Percentiles rank a stretch among this genome's conserved stretches.
Evolutionary conservation across 1,284 basidiomycete species (phyloP).

Genomic region (Athelia psychrophila): DNA sequence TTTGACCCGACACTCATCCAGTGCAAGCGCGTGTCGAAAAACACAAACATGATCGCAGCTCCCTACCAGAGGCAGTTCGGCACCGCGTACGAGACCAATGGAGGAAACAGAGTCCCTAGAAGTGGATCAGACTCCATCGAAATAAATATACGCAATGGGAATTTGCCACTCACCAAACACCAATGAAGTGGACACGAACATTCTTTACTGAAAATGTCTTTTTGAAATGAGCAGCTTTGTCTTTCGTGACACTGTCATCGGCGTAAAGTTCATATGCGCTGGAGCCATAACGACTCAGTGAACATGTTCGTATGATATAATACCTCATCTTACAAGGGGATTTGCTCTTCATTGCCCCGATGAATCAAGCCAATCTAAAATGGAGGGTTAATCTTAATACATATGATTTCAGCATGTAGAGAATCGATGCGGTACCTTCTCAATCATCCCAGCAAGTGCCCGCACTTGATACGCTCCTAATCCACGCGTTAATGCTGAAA

Average conservation of each 20-base stretch:
- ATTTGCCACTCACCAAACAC: not conserved
- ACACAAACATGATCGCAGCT: not conserved
- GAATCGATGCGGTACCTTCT: not conserved
- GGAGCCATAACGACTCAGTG: not conserved
- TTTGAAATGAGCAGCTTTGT: not conserved
- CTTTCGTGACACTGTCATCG: not conserved
- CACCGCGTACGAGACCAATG: not conserved
- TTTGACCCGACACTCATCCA: not conserved
- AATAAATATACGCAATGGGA: not conserved
- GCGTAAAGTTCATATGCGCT: not conserved
- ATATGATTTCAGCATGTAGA: not conserved
- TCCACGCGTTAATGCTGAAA: too few relatives aligned
- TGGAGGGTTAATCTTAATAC: not conserved
- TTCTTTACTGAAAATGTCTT: not conserved
- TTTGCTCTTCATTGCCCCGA: not conserved
- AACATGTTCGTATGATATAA: not conserved
- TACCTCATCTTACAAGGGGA: not conserved
- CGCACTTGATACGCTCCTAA: not conserved
- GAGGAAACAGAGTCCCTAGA: not conserved
- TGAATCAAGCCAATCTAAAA: not conserved
- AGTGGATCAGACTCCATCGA: too few relatives aligned
- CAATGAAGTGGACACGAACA: not conserved
- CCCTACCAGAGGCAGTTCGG: not conserved
- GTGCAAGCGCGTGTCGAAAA: not conserved
- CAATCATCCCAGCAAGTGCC: not conserved